Percentiles rank a stretch among this genome's conserved stretches.
phyloP scores from a whole-genome alignment of 2,329 filamentous ascomycete species.

The Talaromyces sp. region DNA sequence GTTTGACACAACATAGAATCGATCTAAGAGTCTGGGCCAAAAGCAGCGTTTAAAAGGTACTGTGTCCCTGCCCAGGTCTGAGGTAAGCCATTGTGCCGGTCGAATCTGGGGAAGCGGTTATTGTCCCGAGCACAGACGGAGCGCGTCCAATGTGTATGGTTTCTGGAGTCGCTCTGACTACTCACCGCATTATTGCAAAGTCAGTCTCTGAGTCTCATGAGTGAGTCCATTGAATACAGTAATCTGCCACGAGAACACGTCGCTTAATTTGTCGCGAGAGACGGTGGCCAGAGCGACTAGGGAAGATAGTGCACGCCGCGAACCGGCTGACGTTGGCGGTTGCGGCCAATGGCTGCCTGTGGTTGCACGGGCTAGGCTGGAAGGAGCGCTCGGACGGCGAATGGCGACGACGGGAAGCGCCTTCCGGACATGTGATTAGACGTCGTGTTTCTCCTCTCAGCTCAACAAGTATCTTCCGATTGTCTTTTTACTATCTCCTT shows the following conservation, averaged over 20 bases:
- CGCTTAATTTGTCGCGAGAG: slow-evolving; percentile 5
- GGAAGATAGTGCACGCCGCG: not conserved
- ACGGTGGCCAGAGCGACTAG: not conserved
- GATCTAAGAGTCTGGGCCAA: not conserved
- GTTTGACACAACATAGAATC: not conserved
- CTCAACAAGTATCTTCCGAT: not conserved
- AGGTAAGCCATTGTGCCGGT: not conserved
- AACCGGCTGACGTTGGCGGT: not conserved
- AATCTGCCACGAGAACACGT: not conserved
- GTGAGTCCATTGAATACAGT: not conserved
- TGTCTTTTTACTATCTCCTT: not conserved
- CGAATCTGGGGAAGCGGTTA: not conserved
- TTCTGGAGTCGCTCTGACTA: not conserved
- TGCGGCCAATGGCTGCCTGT: not conserved
- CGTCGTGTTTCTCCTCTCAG: not conserved
- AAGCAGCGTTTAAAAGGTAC: not conserved
- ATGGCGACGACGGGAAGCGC: slow-evolving; percentile 2
- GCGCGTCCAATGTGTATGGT: not conserved
- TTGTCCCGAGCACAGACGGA: not conserved
- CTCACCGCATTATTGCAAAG: not conserved
- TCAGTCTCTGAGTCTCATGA: not conserved
- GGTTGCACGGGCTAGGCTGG: not conserved
- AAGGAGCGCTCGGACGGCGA: not conserved
- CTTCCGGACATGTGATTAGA: slow-evolving; percentile 18
- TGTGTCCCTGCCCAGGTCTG: not conserved